Base-by-base conservation (phyloP, 2,329 filamentous ascomycete genomes). In the Cladosporium colombiae region DNA sequence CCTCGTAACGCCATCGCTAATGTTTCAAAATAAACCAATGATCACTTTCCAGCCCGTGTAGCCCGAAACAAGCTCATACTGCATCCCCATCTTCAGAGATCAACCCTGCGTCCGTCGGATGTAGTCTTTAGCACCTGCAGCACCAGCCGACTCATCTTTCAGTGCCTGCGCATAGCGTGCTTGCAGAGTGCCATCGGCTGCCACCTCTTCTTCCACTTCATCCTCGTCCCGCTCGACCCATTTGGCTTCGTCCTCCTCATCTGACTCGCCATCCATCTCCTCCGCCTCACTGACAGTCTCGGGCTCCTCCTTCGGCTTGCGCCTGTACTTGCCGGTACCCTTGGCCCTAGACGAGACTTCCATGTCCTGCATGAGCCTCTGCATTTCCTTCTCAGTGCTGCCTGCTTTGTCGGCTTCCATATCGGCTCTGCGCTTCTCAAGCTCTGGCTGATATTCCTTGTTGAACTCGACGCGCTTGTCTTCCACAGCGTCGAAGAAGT, bases 311-410 rank as follows among this genome's bases (percentile, higher is more conserved):
- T 79, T 80, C 50, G 65, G 67, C 29, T 50, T n/a, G 23, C 46
- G 58, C 62, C 68, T 69, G 57, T 76, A 76, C 44, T 77, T 77
- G 16, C 70, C 73, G 11, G 73, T 74, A 21, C 72, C 72, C 59
- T 76, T 77, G n/a, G 71, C 69, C 56, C 72, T 74, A 46, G 77
- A 79, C 23, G 82, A 82, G 55, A 91, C 85, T 62, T 84, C 84
- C 91, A 99, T 96, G 71, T 95, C 94, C 76, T 90, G 90, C 93
- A 99, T 97, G 83, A 99, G 88, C 81, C 92, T 93, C 67, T 91
- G 91, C 31, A 99, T 81, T 77, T 99, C 93, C 74, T 89, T 87
- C 73, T 97, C 89, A 55, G 93, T 85, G 31, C 86, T 81, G 66
- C 85, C 85, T 67, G 87, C 84, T 81, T 93, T 94, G 71, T 88